Conservation (phyloP, 2,329 filamentous ascomycete genomes). For the Tolypocladium nubicola region DNA sequence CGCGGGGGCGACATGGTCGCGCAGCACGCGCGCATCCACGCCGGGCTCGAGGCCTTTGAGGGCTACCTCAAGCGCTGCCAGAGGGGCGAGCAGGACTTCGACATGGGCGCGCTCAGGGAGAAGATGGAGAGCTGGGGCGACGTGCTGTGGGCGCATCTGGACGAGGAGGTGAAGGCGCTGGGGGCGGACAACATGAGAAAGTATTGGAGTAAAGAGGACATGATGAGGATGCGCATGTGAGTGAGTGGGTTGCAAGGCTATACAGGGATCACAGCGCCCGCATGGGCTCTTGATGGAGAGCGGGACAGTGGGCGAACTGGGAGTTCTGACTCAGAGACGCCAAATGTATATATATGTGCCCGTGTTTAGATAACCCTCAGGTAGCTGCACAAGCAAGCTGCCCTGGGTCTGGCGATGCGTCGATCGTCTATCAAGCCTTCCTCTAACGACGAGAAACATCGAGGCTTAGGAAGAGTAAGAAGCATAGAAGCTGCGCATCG, state of each 20-base stretch:
- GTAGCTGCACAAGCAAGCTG: background rate
- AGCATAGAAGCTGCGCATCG: background rate
- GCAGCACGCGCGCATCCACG: conserved; percentile 73
- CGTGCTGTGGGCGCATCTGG: conserved; percentile 73
- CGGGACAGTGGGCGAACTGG: background rate
- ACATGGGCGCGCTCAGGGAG: conserved; percentile 48
- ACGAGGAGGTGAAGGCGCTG: conserved; percentile 70
- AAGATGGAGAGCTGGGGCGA: conserved; percentile 70
- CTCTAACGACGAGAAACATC: background rate
- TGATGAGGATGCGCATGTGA: conserved; percentile 53
- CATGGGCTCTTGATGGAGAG: conserved; percentile 23
- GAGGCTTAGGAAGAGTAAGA: background rate
- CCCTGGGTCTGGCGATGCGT: background rate
- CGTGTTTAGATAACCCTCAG: background rate
- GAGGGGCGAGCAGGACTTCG: conserved; percentile 49
- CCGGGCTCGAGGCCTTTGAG: conserved; percentile 58
- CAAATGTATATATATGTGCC: background rate
- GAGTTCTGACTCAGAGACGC: background rate
- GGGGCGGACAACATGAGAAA: conserved; percentile 80
- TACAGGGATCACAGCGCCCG: background rate
- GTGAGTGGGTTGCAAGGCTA: background rate
- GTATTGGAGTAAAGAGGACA: conserved; percentile 71
- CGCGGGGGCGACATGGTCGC: conserved; percentile 49
- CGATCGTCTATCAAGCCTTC: background rate
- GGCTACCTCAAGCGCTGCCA: conserved; percentile 54